These are phyloP conservation scores for Tagetes erecta DNA, from an alignment of 129 eudicot species.

Conservation along the genomic window DNA sequence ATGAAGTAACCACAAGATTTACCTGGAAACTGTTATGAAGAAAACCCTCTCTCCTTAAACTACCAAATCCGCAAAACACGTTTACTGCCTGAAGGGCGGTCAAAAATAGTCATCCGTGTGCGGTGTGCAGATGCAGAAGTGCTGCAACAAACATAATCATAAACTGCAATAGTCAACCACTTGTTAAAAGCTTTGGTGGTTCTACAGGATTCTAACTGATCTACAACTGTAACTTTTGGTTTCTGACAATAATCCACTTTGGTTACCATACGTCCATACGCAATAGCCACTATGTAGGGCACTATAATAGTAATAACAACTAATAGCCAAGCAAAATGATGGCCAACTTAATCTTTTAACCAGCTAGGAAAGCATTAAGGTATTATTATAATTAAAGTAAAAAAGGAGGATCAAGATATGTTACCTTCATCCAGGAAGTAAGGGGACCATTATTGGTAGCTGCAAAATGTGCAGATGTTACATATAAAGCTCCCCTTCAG, in stretches of 20 bases:
- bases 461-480: conserved; percentile 12
- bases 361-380: conserved; percentile 25
- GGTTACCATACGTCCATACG: conserved; percentile 18
- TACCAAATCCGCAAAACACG: conserved; percentile 15
- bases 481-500: neutral
- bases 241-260: conserved; percentile 41
- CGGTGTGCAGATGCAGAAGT: conserved; percentile 31
- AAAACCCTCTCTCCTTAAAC: neutral
- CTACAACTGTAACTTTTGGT: conserved; percentile 30
- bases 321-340: conserved; percentile 11
- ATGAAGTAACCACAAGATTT: neutral
- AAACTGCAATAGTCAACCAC: conserved; percentile 43
- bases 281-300: conserved; percentile 29
- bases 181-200: conserved; percentile 36
- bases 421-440: conserved; percentile 21
- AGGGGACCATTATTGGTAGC: neutral
- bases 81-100: conserved; percentile 23
- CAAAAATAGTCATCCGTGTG: conserved; percentile 26
- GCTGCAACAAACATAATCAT: conserved; percentile 23
- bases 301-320: conserved; percentile 26
- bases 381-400: neutral
- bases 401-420: conserved; percentile 23
- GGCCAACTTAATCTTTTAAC: conserved; percentile 25
- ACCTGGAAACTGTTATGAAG: conserved; percentile 6
- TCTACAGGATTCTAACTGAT: conserved; percentile 37